Conservation (phyloP, 257 asterid species). For the Asclepias syriaca region DNA sequence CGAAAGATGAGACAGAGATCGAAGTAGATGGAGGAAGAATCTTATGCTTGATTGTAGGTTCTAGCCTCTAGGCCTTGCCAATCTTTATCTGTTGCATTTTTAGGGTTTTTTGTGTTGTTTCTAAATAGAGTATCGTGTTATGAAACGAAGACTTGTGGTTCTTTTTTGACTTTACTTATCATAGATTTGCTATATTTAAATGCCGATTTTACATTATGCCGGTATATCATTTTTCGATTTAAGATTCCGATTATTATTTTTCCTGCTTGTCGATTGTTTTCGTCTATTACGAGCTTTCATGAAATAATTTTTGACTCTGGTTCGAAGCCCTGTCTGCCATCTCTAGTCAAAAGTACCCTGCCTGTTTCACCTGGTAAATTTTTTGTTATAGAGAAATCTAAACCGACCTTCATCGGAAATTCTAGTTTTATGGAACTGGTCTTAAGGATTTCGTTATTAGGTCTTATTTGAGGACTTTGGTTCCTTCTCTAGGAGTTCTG, state of each 20-base stretch:
- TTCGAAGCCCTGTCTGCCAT: not conserved
- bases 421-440: not conserved
- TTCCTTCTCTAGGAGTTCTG: too few relatives aligned
- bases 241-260: not conserved
- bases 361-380: too few relatives aligned
- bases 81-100: not conserved
- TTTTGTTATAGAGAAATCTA: not conserved
- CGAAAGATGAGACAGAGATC: conserved; percentile 18
- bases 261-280: not conserved
- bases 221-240: not conserved
- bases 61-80: not conserved
- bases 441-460: too few relatives aligned
- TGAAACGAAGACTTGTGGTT: not conserved
- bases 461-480: too few relatives aligned
- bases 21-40: not conserved
- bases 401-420: not conserved
- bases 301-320: not conserved
- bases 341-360: not conserved
- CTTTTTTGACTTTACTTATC: not conserved
- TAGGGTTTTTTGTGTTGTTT: not conserved
- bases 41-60: not conserved
- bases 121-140: not conserved
- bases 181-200: not conserved
- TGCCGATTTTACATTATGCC: not conserved
- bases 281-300: not conserved